Percentiles rank a stretch among this genome's conserved stretches.
phyloP scores from a whole-genome alignment of 1,284 basidiomycete genomes.

The Naganishia albida region DNA sequence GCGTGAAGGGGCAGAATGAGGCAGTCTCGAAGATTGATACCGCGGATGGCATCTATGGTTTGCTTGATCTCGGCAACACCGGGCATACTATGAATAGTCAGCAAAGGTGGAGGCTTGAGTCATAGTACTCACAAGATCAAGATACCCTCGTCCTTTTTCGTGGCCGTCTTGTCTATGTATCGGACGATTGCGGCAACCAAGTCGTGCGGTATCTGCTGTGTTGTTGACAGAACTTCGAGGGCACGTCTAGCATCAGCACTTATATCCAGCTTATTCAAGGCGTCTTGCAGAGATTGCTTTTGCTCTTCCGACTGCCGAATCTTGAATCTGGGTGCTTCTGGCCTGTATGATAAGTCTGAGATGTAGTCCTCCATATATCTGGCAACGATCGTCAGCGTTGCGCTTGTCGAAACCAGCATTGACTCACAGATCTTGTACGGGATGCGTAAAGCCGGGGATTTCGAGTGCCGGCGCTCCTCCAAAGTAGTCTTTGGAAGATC shows the following conservation, averaged over 20 bases:
- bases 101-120: neutral
- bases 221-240: constrained; percentile 65
- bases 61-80: constrained; percentile 85
- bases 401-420: neutral
- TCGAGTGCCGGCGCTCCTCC: constrained; percentile 73
- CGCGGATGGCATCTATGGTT: constrained; percentile 69
- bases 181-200: constrained; percentile 69
- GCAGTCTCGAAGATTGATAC: constrained; percentile 55
- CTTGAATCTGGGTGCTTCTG: constrained; percentile 48
- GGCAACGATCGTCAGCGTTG: constrained; percentile 10
- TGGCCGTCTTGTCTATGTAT: constrained; percentile 60
- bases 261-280: constrained; percentile 60
- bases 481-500: constrained; percentile 64
- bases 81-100: constrained; percentile 57
- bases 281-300: constrained; percentile 58
- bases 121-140: constrained; percentile 64
- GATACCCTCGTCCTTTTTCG: constrained; percentile 62
- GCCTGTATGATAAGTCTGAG: constrained; percentile 58
- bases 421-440: constrained; percentile 70
- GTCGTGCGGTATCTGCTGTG: constrained; percentile 74
- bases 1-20: constrained; percentile 84
- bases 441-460: constrained; percentile 81
- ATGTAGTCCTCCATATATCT: constrained; percentile 82
- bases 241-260: constrained; percentile 61
- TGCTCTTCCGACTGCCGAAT: constrained; percentile 61